Evolutionary conservation across 176 grass and related monocot species (phyloP).

Genomic region (Cenchrus americanus): DNA sequence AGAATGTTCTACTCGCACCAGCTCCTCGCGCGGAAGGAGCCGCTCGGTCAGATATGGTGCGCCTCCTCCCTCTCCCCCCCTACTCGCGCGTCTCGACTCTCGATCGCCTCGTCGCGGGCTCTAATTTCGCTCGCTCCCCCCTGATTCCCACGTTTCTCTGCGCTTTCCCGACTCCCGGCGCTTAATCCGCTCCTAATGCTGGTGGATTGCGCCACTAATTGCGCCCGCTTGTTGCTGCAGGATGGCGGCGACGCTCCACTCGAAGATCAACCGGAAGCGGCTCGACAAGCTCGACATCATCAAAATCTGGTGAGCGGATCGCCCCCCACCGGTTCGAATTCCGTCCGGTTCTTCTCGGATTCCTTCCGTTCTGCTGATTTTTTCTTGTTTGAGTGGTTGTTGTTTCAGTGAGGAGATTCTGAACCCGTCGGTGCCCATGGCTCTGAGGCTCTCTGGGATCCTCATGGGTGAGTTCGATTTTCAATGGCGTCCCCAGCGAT

Average conservation of each 20-base stretch:
- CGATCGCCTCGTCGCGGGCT: neutral
- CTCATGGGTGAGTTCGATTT: constrained; percentile 75
- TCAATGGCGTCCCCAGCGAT: neutral
- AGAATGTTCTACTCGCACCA: constrained; percentile 96
- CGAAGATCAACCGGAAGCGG: constrained; percentile 81
- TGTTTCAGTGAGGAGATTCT: constrained; percentile 81
- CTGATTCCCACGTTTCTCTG: neutral
- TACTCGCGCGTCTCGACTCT: neutral
- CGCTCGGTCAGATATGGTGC: constrained; percentile 96
- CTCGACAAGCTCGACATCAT: constrained; percentile 92
- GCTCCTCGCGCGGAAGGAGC: constrained; percentile 82
- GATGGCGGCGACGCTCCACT: constrained; percentile 92
- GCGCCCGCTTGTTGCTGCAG: constrained; percentile 24
- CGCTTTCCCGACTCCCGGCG: neutral
- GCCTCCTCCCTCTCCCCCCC: neutral
- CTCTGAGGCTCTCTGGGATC: constrained; percentile 88
- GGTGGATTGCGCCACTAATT: neutral
- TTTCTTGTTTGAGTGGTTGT: constrained; percentile 4
- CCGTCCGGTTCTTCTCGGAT: neutral
- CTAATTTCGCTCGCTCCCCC: neutral
- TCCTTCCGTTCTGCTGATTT: neutral
- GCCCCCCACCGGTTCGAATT: neutral
- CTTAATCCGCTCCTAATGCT: constrained; percentile 17
- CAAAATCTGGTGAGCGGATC: constrained; percentile 73
- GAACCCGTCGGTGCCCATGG: constrained; percentile 91